Evolutionary conservation across 2,329 filamentous ascomycete species (phyloP).

Genomic region (Aspergillus jensenii): DNA sequence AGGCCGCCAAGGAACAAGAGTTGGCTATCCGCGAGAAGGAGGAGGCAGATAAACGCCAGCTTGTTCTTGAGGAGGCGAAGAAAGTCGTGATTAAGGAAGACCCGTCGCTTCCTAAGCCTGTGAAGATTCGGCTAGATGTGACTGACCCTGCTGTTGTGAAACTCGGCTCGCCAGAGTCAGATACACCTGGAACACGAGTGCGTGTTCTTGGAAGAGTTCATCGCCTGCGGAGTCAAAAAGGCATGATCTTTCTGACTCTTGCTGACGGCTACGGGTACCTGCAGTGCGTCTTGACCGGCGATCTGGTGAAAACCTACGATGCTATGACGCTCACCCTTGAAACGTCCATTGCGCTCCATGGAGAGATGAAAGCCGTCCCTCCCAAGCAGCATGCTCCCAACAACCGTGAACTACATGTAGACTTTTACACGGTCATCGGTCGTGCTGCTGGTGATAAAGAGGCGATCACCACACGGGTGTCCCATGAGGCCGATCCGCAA

Average conservation of each 20-base stretch:
- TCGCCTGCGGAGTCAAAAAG: constrained; percentile 76
- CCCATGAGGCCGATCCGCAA: constrained; percentile 67
- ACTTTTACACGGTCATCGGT: constrained; percentile 80
- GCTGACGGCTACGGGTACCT: constrained; percentile 80
- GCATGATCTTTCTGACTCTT: constrained; percentile 82
- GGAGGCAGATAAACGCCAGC: constrained; percentile 68
- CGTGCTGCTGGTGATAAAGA: constrained; percentile 83
- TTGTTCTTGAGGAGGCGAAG: constrained; percentile 78
- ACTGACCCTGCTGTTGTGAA: constrained; percentile 61
- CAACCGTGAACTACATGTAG: constrained; percentile 83
- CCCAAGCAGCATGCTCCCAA: constrained; percentile 75
- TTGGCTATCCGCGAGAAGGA: constrained; percentile 70
- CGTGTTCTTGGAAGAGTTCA: constrained; percentile 82
- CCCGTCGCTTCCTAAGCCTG: constrained; percentile 67
- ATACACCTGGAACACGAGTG: constrained; percentile 68
- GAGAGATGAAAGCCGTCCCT: constrained; percentile 80
- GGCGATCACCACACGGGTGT: constrained; percentile 82
- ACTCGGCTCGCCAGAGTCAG: constrained; percentile 56
- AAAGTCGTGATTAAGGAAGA: constrained; percentile 73
- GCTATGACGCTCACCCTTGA: constrained; percentile 81
- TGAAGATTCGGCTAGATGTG: constrained; percentile 73
- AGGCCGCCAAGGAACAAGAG: constrained; percentile 75
- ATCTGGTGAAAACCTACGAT: constrained; percentile 89
- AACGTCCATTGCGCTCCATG: constrained; percentile 80
- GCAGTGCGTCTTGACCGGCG: constrained; percentile 78